A percentile compares a stretch with the other conserved stretches of the same genome.
phyloP scores from a whole-genome alignment of 139 green algal species.

The Tetraselmis chui region DNA sequence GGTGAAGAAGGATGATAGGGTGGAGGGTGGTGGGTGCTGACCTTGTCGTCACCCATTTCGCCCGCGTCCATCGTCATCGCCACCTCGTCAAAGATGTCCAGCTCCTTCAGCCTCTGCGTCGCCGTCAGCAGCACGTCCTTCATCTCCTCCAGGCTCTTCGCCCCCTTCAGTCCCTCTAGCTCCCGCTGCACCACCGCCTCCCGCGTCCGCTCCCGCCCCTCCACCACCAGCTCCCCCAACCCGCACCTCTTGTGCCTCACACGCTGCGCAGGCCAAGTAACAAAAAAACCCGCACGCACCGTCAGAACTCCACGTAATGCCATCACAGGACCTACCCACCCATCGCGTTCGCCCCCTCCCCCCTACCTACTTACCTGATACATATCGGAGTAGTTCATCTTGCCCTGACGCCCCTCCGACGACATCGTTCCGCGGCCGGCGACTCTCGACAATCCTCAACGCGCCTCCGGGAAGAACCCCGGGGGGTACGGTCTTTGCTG shows the following conservation, averaged over 20 bases:
- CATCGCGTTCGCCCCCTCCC: not conserved
- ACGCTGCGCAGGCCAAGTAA: not conserved
- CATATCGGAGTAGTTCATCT: not conserved
- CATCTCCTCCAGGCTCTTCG: constrained; percentile 57
- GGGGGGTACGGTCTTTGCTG: no score
- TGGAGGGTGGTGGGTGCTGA: not conserved
- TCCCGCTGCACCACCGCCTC: constrained; percentile 29
- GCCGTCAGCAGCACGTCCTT: constrained; percentile 44
- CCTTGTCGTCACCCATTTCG: constrained; percentile 27
- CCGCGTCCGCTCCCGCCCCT: constrained; percentile 25
- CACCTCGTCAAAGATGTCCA: constrained; percentile 55
- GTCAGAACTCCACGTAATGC: not conserved
- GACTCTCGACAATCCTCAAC: no score
- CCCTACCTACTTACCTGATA: not conserved
- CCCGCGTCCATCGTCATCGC: constrained; percentile 43
- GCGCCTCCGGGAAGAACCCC: no score
- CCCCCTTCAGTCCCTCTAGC: constrained; percentile 35
- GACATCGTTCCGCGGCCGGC: no score
- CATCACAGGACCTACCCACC: not conserved
- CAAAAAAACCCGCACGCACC: not conserved
- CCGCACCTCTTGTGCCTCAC: constrained; percentile 13
- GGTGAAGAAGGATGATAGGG: not conserved
- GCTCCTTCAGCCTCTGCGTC: constrained; percentile 39
- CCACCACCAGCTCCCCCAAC: constrained; percentile 8
- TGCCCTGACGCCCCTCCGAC: no score